Evolutionary conservation across 2,329 filamentous ascomycete genomes (phyloP), one percentile per base, ranked within the genome.

Genomic region (Metarhizium brunneum): DNA sequence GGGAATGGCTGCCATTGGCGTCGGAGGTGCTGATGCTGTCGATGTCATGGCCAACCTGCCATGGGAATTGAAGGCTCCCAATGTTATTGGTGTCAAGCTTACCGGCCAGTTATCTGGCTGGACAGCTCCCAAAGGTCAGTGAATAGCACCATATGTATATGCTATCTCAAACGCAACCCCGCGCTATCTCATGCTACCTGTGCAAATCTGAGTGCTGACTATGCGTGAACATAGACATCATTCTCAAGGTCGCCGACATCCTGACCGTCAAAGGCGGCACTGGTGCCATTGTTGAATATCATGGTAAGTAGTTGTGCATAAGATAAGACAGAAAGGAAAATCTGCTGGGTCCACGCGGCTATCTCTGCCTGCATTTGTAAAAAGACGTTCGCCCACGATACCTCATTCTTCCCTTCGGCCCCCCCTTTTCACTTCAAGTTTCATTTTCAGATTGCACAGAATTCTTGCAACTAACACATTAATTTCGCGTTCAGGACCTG

Each of bases 241-340:
- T 99, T 67, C 83, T 96, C 57, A 96, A 96, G 85, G 88, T 97
- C 62, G 94, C 94, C 63, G 94, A 92, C 68, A 95, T 96, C 63
- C 83, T 96, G 47, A 97, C 94, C 52, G 94, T 99, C 68, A 97
- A 97, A 83, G 94, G 94, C 71, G 94, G 94, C 66, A 99, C 94
- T 69, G 94, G 92, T 65, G 86, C 87, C 53, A 95, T 96, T 63
- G 82, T 91, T 47, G 88, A 92, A 71, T 92, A 92, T 70, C 77
- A 81, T 65, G 80, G 77, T 53, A 84, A 40, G 38, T 7, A 40
- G 11, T 13, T 16, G 4, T 40, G 11, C 13, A 4, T 6, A 40
- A 40, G 14, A 5, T 5, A 16, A 40, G 11, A 16, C 11, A 16
- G 38, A 16, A 25, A 40, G 38, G 5, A 40, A 7, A 35, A 35